Base-by-base conservation (phyloP, 2,329 filamentous ascomycete genomes). In the Aspergillus sp. region DNA sequence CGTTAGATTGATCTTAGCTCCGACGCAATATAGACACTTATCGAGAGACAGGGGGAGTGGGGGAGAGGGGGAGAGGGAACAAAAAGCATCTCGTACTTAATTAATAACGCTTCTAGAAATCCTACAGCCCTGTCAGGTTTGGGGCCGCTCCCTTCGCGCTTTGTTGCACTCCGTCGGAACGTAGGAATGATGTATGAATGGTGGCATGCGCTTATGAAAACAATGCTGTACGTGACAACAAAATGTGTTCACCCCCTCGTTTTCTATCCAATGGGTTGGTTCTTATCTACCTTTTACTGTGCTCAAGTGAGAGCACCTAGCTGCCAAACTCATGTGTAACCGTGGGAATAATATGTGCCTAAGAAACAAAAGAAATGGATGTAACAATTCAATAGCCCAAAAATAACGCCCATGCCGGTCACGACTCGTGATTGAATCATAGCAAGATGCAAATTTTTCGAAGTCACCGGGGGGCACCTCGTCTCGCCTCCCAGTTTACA, bases 1-100 rank as follows among this genome's bases (percentile, higher is more conserved):
- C 32, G 32, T 36, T 36, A 36, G 12, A 13, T 36, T 13, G 12
- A 36, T 36, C 12, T 36, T 36, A 36, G 32, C 32, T 36, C 12
- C 4, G 12, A 36, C 4, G 32, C 32, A 36, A 36, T 36, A 36
- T 36, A 36, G 32, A 36, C 32, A 36, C 12, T 36, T 36, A 15
- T 36, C 12, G 12, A 36, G 32, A 36, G 32, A 36, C 32, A 36
- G 32, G 10, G 32, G 4, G 30, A 12, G 30, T 13, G 30, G n/a
- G 19, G 19, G 19, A 19, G 19, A 2, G 10, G 32, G 28, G 32
- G 32, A 36, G 32, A 13, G 32, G 32, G 32, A 15, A 12, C 32
- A 76, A 77, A 72, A 77, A 75, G 75, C 74, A 74, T 77, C 69
- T 4, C 69, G 72, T 76, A 74, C 69, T 74, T 71, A 69, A 13